phyloP scores from a whole-genome alignment of 2,329 filamentous ascomycete genomes.

The Neoscytalidium dimidiatum region DNA sequence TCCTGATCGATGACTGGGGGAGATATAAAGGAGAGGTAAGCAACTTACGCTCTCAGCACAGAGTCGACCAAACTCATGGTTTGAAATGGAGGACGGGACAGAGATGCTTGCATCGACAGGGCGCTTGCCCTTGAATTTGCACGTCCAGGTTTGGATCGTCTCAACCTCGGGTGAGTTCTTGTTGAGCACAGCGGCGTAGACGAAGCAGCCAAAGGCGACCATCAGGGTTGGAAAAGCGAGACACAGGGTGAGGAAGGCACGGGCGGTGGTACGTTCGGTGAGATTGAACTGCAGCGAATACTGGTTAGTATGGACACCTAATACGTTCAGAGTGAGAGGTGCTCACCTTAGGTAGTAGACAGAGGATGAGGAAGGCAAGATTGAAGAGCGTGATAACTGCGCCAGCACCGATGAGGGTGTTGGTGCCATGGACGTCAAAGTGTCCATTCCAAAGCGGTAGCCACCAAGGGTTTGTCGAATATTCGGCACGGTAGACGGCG shows the following conservation, averaged over 20 bases:
- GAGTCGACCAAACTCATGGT: constrained; percentile 39
- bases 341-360: constrained; percentile 37
- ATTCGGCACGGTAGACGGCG: constrained; percentile 45
- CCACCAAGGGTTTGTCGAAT: constrained; percentile 49
- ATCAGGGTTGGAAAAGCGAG: constrained; percentile 40
- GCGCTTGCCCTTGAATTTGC: constrained; percentile 36
- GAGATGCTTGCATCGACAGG: constrained; percentile 20
- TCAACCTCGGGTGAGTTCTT: constrained; percentile 35
- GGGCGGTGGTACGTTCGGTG: constrained; percentile 37
- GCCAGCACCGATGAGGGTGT: constrained; percentile 42
- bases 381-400: constrained; percentile 43
- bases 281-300: constrained; percentile 32
- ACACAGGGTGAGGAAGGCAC: constrained; percentile 38
- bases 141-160: constrained; percentile 43
- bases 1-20: background rate
- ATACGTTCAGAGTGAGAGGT: background rate
- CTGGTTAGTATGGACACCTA: too few relatives aligned
- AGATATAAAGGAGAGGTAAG: too few relatives aligned
- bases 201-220: constrained; percentile 42
- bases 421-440: constrained; percentile 48
- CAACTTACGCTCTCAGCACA: constrained; percentile 46
- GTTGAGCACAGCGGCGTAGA: constrained; percentile 43
- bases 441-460: constrained; percentile 51
- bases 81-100: constrained; percentile 33
- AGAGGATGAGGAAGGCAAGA: constrained; percentile 34